Evolutionary conservation across 2,329 filamentous ascomycete species (phyloP).

Genomic region (Pseudogymnoascus sp.): DNA sequence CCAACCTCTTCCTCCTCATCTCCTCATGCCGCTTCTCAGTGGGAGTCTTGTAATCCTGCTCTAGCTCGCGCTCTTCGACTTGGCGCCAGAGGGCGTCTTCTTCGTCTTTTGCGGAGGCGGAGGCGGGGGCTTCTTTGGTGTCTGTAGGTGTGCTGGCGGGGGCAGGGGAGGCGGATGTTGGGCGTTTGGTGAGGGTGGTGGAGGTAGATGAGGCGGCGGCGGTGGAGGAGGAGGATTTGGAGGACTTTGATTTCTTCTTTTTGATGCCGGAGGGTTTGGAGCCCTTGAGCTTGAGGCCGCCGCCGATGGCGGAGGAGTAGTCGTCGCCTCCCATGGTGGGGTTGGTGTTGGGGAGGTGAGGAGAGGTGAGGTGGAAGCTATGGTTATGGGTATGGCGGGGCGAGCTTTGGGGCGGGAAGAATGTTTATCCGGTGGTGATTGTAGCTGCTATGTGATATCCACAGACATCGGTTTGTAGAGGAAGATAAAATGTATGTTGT

Average conservation of each 20-base stretch:
- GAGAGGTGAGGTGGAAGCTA: not conserved
- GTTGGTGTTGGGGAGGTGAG: not conserved
- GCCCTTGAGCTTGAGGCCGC: constrained; percentile 77
- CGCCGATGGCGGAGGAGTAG: constrained; percentile 58
- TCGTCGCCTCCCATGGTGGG: constrained; percentile 64
- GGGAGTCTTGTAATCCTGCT: constrained; percentile 63
- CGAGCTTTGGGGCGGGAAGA: not conserved
- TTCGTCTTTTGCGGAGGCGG: constrained; percentile 38
- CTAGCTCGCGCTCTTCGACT: constrained; percentile 27
- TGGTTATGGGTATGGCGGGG: not conserved
- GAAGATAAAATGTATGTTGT: not conserved
- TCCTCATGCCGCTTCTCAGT: constrained; percentile 79
- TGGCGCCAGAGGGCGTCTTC: constrained; percentile 36
- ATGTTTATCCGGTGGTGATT: not conserved
- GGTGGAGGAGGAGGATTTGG: not conserved
- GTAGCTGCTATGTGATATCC: not conserved
- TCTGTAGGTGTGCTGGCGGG: not conserved
- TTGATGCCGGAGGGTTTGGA: constrained; percentile 58
- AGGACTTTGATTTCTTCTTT: constrained; percentile 46
- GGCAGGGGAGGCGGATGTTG: not conserved
- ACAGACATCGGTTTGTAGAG: not conserved
- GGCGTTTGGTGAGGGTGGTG: not conserved
- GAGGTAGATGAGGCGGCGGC: not conserved
- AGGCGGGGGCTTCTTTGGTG: constrained; percentile 35
- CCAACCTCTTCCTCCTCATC: constrained; percentile 69